Percentiles rank a stretch among this genome's conserved stretches.
Conservation (phyloP, 2,329 filamentous ascomycete species). For the Aspergillus thermomutatus region DNA sequence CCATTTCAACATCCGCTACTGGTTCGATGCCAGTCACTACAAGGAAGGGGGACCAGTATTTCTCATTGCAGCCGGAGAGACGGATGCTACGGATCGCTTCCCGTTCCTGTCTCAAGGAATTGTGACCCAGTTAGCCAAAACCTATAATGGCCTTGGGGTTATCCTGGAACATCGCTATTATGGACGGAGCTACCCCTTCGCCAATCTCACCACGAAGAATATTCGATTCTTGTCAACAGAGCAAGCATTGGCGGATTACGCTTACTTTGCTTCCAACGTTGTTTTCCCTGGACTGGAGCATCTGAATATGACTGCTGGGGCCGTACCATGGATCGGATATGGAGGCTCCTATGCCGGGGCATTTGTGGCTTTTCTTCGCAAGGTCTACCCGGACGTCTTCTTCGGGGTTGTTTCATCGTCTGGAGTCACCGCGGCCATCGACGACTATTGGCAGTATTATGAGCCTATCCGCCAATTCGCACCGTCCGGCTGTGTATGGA, state of each 20-base stretch:
- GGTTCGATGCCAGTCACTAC: conserved; percentile 77
- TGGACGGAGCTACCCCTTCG: conserved; percentile 67
- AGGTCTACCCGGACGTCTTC: conserved; percentile 73
- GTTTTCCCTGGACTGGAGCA: conserved; percentile 68
- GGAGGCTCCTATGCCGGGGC: conserved; percentile 82
- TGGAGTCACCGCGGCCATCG: conserved; percentile 73
- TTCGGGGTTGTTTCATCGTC: conserved; percentile 78
- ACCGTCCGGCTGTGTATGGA: conserved; percentile 61
- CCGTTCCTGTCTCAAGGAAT: conserved; percentile 76
- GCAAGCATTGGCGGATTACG: conserved; percentile 76
- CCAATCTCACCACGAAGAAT: conserved; percentile 64
- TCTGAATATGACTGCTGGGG: conserved; percentile 61
- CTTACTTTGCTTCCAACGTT: conserved; percentile 73
- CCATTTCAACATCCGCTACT: conserved; percentile 72
- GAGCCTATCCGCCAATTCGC: conserved; percentile 56
- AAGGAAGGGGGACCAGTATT: conserved; percentile 76
- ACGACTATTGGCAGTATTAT: conserved; percentile 69
- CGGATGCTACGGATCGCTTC: conserved; percentile 40
- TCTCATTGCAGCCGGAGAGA: conserved; percentile 71
- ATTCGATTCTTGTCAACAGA: conserved; percentile 80
- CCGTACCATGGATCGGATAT: conserved; percentile 72
- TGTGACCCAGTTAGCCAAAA: conserved; percentile 64
- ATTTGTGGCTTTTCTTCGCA: conserved; percentile 72
- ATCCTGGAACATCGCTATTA: conserved; percentile 88
- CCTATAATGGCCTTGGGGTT: conserved; percentile 71